Conservation (phyloP, 345 rosid species). For the Corchorus capsularis region DNA sequence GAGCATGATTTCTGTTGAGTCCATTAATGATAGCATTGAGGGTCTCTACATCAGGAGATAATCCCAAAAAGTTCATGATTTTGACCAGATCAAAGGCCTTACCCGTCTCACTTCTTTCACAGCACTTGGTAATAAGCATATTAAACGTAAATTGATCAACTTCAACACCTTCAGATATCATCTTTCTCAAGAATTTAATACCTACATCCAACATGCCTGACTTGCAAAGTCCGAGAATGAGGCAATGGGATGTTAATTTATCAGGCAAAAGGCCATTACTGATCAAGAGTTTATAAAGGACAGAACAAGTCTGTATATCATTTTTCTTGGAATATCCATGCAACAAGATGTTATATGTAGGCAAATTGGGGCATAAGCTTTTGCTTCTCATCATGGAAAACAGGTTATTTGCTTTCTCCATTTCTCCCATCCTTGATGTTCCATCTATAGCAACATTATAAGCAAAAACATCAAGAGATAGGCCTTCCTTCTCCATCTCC, state of each 20-base stretch:
- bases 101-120: conserved; percentile 45
- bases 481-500: conserved; percentile 51
- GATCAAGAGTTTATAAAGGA: conserved; percentile 49
- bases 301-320: conserved; percentile 47
- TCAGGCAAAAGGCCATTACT: conserved; percentile 54
- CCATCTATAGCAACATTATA: conserved; percentile 58
- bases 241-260: conserved; percentile 64
- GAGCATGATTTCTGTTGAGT: conserved; percentile 51
- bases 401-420: conserved; percentile 41
- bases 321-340: conserved; percentile 72
- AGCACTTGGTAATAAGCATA: conserved; percentile 58
- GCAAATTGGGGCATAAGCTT: conserved; percentile 50
- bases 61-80: conserved; percentile 49
- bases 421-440: conserved; percentile 65
- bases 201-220: conserved; percentile 63
- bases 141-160: conserved; percentile 57
- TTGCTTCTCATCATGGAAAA: conserved; percentile 44
- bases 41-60: conserved; percentile 48
- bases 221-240: conserved; percentile 67
- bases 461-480: conserved; percentile 54
- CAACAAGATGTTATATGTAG: conserved; percentile 73
- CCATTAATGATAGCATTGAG: conserved; percentile 44
- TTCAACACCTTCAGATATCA: conserved; percentile 49
- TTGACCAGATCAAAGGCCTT: conserved; percentile 54
- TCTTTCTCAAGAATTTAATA: conserved; percentile 58